Evolutionary conservation across 345 rosid genomes (phyloP).

Genomic region (Microthlaspi erraticum): DNA sequence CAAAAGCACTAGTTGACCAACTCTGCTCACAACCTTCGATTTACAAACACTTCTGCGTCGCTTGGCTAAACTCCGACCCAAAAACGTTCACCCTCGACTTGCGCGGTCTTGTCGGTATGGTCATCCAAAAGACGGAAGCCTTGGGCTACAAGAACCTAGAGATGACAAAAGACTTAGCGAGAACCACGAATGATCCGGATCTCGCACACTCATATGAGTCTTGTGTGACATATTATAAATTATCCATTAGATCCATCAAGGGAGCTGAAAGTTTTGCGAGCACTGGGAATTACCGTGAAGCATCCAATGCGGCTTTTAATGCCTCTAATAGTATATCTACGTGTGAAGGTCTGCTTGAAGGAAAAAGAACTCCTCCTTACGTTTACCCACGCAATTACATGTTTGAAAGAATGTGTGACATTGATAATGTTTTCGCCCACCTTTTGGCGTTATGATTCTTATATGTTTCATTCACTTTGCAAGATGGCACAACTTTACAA

Average conservation of each 20-base stretch:
- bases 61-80: conserved; percentile 25
- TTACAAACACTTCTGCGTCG: conserved; percentile 21
- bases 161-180: not conserved
- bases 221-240: conserved; percentile 4
- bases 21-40: conserved; percentile 23
- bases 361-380: not conserved
- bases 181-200: conserved; percentile 22
- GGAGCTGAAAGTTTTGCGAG: not conserved
- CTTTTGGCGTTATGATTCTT: conserved; percentile 6
- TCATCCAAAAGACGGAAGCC: not conserved
- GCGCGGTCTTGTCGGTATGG: conserved; percentile 10
- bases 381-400: not conserved
- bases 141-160: conserved; percentile 21
- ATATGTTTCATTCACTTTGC: not conserved
- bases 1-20: not conserved
- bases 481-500: not conserved
- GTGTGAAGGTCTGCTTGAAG: conserved; percentile 15
- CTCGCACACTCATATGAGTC: not conserved
- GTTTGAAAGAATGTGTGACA: conserved; percentile 31
- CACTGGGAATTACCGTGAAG: not conserved
- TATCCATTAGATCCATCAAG: not conserved
- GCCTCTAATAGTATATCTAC: conserved; percentile 16
- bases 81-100: conserved; percentile 20
- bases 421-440: conserved; percentile 21
- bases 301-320: not conserved